Evolutionary conservation across 2,329 filamentous ascomycete species (phyloP), one percentile per base, ranked within the genome.

Genomic region (Coleophoma crateriformis): DNA sequence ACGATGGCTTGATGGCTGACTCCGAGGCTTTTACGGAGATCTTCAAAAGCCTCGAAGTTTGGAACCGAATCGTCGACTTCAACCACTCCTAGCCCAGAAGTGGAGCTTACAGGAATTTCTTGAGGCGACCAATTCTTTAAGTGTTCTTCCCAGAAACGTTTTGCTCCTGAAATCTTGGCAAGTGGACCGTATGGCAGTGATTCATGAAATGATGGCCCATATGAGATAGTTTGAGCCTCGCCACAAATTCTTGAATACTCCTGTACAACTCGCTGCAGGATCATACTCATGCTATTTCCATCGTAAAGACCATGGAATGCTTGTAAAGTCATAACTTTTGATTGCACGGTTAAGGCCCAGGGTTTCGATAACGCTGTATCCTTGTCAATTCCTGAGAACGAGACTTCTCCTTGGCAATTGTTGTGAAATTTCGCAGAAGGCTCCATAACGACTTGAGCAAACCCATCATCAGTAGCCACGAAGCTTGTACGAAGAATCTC

Each of bases 271-370:
- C 75, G 68, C 3, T 77, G 64, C 17, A 95, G 73, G 37, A 95
- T 74, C 20, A 89, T 65, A 2, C 78, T 75, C 37, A 95, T 77
- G 53, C 90, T 92, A 55, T 79, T 85, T 2, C 90, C 91, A 66
- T 96, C 91, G 58, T 96, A 96, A 0, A 96, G 66, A 0, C 80
- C 90, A 63, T 96, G 91, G 67, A 96, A 95, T 1, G 95, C 83
- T 42, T 86, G 78, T 2, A 95, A 60, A 2, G 75, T 67, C 33
- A 95, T 67, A 0, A 74, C 41, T 7, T 32, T 35, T 8, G 48
- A 35, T 19, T 46, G 27, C 7, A 63, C 17, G 2, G 20, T 41
- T 34, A 65, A 47, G 12, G 22, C 50, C 45, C 56, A 64, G 5
- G 64, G 63, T 2, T 8, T 52, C 43, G 50, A 58, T 13, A 67